phyloP scores from a whole-genome alignment of 2,329 filamentous ascomycete species.

The Apiospora saccharicola region DNA sequence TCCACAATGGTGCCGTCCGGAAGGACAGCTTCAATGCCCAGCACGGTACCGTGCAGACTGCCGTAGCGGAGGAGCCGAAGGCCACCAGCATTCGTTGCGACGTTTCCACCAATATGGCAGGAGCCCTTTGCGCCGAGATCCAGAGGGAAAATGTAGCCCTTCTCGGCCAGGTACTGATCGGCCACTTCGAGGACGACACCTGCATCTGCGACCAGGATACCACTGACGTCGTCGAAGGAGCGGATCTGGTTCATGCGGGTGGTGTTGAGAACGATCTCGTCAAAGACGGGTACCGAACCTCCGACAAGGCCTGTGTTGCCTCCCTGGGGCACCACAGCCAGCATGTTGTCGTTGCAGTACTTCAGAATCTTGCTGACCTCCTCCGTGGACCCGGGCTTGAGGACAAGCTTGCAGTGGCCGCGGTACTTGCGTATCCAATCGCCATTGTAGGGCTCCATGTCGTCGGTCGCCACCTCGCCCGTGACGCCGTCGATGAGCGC shows the following conservation, averaged over 20 bases:
- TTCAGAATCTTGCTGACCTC: conserved; percentile 90
- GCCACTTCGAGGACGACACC: conserved; percentile 90
- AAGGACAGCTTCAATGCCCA: conserved; percentile 92
- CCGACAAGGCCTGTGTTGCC: conserved; percentile 97
- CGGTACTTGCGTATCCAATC: conserved; percentile 99
- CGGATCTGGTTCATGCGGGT: conserved; percentile 89
- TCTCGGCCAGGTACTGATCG: conserved; percentile 84
- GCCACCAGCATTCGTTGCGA: conserved; percentile 94
- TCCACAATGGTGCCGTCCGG: conserved; percentile 93
- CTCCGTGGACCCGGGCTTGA: conserved; percentile 84
- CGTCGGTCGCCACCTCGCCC: conserved; percentile 71
- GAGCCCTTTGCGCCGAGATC: conserved; percentile 98
- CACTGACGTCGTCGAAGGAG: conserved; percentile 92
- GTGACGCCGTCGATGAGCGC: conserved; percentile 87
- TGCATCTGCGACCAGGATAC: conserved; percentile 87
- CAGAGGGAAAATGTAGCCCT: conserved; percentile 88
- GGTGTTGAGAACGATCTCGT: conserved; percentile 95
- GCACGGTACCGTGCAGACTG: conserved; percentile 89
- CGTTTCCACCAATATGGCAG: conserved; percentile 94
- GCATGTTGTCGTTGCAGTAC: conserved; percentile 92
- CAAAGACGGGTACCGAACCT: conserved; percentile 94
- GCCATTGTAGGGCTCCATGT: conserved; percentile 90
- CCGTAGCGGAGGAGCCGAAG: conserved; percentile 90
- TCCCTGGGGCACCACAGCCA: conserved; percentile 96
- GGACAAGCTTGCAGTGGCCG: conserved; percentile 84